phyloP scores from a whole-genome alignment of 192 early-diverging fungal species.

The Coemansia brasiliensis region DNA sequence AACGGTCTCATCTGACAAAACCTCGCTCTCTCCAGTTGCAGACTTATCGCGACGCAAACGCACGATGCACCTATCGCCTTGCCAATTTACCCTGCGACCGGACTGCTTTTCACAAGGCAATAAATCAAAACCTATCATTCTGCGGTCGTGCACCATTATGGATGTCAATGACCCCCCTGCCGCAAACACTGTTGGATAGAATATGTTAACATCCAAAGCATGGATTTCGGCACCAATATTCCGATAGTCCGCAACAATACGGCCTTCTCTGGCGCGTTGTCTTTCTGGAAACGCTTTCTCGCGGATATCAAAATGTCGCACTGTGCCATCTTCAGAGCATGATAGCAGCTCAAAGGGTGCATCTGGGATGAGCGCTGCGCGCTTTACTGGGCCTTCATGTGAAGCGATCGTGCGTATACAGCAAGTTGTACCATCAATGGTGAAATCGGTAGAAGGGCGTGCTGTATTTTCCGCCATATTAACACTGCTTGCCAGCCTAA shows the following conservation, averaged over 20 bases:
- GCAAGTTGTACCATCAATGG: constrained; percentile 11
- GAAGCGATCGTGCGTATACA: constrained; percentile 53
- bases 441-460: neutral
- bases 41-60: constrained; percentile 20
- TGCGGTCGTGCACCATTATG: constrained; percentile 55
- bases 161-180: constrained; percentile 59
- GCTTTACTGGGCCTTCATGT: constrained; percentile 57
- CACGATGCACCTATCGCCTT: constrained; percentile 37
- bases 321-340: constrained; percentile 62
- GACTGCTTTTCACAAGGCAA: neutral
- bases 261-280: constrained; percentile 11
- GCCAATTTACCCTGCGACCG: constrained; percentile 12
- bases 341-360: constrained; percentile 58
- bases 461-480: neutral
- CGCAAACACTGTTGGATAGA: constrained; percentile 57
- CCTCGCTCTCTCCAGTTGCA: constrained; percentile 11
- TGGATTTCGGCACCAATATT: constrained; percentile 50
- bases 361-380: constrained; percentile 43
- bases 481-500: constrained; percentile 11
- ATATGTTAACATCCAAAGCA: constrained; percentile 54
- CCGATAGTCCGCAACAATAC: constrained; percentile 55
- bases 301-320: constrained; percentile 63
- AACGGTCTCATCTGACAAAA: constrained; percentile 24
- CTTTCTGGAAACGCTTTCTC: constrained; percentile 12
- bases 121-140: constrained; percentile 25